phyloP scores from a whole-genome alignment of 768 basidiomycete species.

The Royoungia palumana region DNA sequence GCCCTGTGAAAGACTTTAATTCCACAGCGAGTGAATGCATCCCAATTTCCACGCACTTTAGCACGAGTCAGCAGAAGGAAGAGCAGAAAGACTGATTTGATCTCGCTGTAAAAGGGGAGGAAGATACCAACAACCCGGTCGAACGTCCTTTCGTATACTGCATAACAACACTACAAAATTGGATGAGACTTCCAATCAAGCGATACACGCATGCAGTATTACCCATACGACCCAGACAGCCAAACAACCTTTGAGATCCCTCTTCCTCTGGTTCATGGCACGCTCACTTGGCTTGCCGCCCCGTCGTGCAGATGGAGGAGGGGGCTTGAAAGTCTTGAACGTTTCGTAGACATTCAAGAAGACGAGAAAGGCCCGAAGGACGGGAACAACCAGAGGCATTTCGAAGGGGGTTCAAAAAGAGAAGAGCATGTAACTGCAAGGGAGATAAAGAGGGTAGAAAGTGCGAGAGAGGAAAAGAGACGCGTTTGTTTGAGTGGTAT shows the following conservation, averaged over 20 bases:
- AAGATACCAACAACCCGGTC: slow-evolving; percentile 67
- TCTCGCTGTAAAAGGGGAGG: slow-evolving; percentile 80
- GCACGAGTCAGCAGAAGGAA: slow-evolving; percentile 77
- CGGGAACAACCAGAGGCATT: slow-evolving; percentile 69
- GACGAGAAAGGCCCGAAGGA: slow-evolving; percentile 65
- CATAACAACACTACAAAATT: slow-evolving; percentile 56
- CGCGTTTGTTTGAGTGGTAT: slow-evolving; percentile 13
- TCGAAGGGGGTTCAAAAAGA: slow-evolving; percentile 1
- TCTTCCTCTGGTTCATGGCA: slow-evolving; percentile 71
- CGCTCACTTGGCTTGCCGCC: slow-evolving; percentile 62
- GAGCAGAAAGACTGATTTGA: slow-evolving; percentile 69
- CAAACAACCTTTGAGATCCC: slow-evolving; percentile 81
- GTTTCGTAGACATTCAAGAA: slow-evolving; percentile 81
- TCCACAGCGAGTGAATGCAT: slow-evolving; percentile 1
- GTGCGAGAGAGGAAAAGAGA: background rate
- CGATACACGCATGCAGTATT: slow-evolving; percentile 25
- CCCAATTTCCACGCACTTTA: slow-evolving; percentile 44
- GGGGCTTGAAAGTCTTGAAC: slow-evolving; percentile 75
- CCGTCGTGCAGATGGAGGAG: slow-evolving; percentile 47
- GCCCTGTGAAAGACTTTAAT: slow-evolving; percentile 46
- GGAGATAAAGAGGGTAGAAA: slow-evolving; percentile 1
- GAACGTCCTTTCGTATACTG: slow-evolving; percentile 60
- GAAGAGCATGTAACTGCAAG: slow-evolving; percentile 8
- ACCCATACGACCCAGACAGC: slow-evolving; percentile 89
- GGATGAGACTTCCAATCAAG: slow-evolving; percentile 9